Evolutionary conservation across 345 rosid species (phyloP).

Genomic region (Populus euphratica): DNA sequence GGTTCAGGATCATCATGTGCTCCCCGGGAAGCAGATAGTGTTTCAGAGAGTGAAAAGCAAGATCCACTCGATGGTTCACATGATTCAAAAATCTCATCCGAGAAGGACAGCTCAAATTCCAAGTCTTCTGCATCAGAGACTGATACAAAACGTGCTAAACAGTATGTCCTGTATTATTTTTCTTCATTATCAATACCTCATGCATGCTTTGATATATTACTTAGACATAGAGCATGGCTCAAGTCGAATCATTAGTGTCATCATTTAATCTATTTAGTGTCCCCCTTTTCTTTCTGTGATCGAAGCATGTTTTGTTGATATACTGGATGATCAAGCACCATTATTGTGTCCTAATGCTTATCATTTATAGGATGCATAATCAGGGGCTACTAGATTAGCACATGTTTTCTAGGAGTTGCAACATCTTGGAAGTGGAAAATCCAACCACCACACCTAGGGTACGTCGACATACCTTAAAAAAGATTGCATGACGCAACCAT

Average conservation of each 20-base stretch:
- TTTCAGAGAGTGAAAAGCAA: constrained; percentile 46
- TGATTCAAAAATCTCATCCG: constrained; percentile 54
- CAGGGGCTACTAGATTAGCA: not conserved
- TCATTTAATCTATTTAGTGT: not conserved
- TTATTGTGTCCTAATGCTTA: not conserved
- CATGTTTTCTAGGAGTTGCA: not conserved
- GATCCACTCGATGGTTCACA: constrained; percentile 48
- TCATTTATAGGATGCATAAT: not conserved
- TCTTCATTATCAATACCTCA: not conserved
- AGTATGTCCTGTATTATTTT: constrained; percentile 51
- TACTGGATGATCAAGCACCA: not conserved
- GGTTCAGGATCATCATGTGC: constrained; percentile 45
- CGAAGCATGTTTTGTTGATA: not conserved
- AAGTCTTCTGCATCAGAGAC: constrained; percentile 23
- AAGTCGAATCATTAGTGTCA: not conserved
- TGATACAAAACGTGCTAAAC: constrained; percentile 49
- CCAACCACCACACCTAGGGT: not conserved
- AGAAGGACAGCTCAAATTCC: constrained; percentile 45
- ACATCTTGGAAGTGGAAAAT: not conserved
- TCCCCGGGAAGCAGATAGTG: constrained; percentile 48
- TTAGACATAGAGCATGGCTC: not conserved
- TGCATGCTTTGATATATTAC: not conserved
- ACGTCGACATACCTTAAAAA: not conserved
- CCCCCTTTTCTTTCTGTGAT: not conserved
- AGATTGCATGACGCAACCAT: not conserved